Evolutionary conservation across 2,329 filamentous ascomycete species (phyloP), one percentile per base, ranked within the genome.

Genomic region (Phialemonium atrogriseum): DNA sequence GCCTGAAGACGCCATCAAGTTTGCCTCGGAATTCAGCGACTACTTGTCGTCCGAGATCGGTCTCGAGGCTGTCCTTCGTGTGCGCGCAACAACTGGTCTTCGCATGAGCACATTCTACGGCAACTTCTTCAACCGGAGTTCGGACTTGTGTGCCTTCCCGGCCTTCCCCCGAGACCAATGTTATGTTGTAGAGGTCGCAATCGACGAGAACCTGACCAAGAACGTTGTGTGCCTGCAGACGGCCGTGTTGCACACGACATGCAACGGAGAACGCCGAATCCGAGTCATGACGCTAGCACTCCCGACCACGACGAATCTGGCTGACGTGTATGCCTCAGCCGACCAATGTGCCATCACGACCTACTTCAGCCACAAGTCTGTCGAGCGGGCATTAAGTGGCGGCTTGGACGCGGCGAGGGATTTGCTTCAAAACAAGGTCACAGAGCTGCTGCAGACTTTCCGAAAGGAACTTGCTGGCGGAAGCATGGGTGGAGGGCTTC

Each of bases 61-160:
- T 1, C 64, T 98, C 21, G 91, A 98, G 60, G 91, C 91, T 25
- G 91, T 98, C 22, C 79, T 98, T 34, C 83, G 91, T 54, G 91
- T 98, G 23, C 81, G 91, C 44, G 91, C 91, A 12, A 95, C 88
- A 2, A 96, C 88, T 15, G 91, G 91, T 32, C 64, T 98, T 37
- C 79, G 91, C 33, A 96, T 96, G 84, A 94, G 80, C 63, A 88
- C 89, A 2, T 98, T 98, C 62, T 98, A 96, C 58, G 91, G 91
- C 45, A 98, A 98, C 65, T 98, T 98, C 62, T 98, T 98, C 71
- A 98, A 96, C 66, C 77, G 91, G 46, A 94, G 86, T 54, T 95
- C 88, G 11, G 91, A 98, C 62, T 76, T 98, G 19, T 96, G 91
- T 56, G 91, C 91, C 10, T 98, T 98, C 70, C 91, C 91, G 2